phyloP scores from a whole-genome alignment of 306 rosid genomes.

The Dryas alaskensis region DNA sequence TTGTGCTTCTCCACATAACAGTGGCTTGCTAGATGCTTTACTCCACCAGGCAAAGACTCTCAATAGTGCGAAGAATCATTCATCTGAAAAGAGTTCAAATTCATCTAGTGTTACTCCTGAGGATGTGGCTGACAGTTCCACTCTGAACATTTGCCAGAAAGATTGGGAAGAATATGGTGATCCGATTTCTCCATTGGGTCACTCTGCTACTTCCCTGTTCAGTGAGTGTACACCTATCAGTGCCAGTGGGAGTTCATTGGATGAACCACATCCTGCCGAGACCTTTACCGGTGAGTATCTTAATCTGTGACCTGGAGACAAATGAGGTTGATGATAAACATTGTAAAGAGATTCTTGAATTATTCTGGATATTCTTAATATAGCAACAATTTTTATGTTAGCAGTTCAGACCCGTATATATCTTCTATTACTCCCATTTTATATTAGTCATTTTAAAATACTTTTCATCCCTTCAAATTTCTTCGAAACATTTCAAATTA shows the following conservation, averaged over 20 bases:
- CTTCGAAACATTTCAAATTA: not conserved
- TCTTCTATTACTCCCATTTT: not conserved
- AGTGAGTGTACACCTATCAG: slow-evolving; percentile 55
- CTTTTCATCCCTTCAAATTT: not conserved
- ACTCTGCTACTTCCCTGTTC: slow-evolving; percentile 56
- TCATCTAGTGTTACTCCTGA: slow-evolving; percentile 63
- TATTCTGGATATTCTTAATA: not conserved
- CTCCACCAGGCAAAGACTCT: slow-evolving; percentile 59
- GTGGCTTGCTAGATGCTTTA: slow-evolving; percentile 88
- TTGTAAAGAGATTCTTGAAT: not conserved
- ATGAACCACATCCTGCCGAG: slow-evolving; percentile 44
- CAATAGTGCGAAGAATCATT: slow-evolving; percentile 50
- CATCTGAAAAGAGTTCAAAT: slow-evolving; percentile 65
- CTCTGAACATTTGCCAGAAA: slow-evolving; percentile 46
- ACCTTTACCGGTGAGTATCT: slow-evolving; percentile 59
- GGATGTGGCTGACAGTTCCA: slow-evolving; percentile 54
- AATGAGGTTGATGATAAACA: slow-evolving; percentile 11
- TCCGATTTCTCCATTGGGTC: slow-evolving; percentile 61
- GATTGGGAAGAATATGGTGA: slow-evolving; percentile 65
- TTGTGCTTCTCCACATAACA: slow-evolving; percentile 64
- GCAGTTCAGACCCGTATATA: not conserved
- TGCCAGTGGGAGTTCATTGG: slow-evolving; percentile 61
- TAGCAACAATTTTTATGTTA: not conserved
- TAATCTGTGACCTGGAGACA: slow-evolving; percentile 16
- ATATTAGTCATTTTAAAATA: not conserved